phyloP scores from a whole-genome alignment of 2,329 filamentous ascomycete species.

The Xylaria sp. region DNA sequence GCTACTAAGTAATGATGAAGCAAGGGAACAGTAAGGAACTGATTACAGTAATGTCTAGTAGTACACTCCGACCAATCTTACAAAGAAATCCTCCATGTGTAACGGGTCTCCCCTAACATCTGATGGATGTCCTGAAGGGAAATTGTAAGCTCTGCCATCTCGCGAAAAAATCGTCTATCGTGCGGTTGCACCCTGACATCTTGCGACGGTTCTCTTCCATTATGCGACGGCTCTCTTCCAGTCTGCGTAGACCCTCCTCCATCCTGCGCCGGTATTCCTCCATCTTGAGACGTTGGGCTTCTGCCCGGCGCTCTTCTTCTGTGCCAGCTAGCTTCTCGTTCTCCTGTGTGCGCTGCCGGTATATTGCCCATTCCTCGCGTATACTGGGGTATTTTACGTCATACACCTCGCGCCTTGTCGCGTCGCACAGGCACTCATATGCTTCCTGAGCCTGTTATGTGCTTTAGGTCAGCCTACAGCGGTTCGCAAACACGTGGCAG shows the following conservation, averaged over 20 bases:
- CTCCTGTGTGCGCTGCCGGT: neutral
- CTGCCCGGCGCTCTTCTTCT: neutral
- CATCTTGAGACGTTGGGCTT: neutral
- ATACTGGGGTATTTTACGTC: neutral
- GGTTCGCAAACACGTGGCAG: neutral
- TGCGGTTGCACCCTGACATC: constrained; percentile 1
- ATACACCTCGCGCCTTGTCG: neutral
- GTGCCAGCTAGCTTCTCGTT: neutral
- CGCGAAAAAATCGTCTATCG: constrained; percentile 8
- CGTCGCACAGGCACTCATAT: constrained; percentile 8
- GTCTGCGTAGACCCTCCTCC: neutral
- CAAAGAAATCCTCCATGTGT: neutral
- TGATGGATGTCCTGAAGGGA: neutral
- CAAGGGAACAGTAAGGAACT: neutral
- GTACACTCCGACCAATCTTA: neutral
- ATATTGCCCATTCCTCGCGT: constrained; percentile 1
- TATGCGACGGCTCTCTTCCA: neutral
- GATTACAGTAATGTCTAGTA: neutral
- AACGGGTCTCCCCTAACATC: neutral
- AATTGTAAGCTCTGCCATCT: constrained; percentile 9
- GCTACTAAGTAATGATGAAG: neutral
- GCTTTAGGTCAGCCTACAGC: neutral
- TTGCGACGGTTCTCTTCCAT: constrained; percentile 1
- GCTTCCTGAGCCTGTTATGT: constrained; percentile 8
- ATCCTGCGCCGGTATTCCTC: neutral